These are phyloP conservation scores for Furcasterigmium sp. DNA, from an alignment of 2,329 filamentous ascomycete species.

Conservation along the genomic window DNA sequence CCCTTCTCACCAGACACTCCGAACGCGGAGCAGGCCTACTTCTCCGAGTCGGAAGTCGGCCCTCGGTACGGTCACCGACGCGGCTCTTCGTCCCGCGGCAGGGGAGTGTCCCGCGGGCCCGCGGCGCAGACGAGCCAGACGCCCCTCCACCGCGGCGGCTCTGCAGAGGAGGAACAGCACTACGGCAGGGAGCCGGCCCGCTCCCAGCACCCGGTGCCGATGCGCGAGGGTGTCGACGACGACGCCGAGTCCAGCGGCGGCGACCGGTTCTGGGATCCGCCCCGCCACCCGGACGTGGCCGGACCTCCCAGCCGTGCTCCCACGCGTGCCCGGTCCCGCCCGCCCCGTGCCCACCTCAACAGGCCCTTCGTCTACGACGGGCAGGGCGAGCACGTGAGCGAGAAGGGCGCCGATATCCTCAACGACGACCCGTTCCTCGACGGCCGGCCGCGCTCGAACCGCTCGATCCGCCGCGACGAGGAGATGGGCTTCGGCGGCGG, in stretches of 20 bases:
- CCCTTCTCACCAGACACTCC: not conserved
- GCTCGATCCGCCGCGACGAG: constrained; percentile 8
- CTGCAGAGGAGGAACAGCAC: constrained; percentile 1
- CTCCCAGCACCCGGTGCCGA: constrained; percentile 5
- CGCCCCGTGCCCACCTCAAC: constrained; percentile 11
- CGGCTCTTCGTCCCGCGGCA: not conserved
- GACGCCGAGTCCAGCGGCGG: constrained; percentile 9
- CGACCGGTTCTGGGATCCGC: constrained; percentile 9
- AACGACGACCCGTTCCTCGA: constrained; percentile 9
- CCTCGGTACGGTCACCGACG: not conserved
- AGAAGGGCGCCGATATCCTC: constrained; percentile 6
- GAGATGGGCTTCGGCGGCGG: constrained; percentile 5
- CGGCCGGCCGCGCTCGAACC: constrained; percentile 7
- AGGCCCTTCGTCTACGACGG: constrained; percentile 7
- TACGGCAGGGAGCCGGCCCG: constrained; percentile 3
- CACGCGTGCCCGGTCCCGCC: constrained; percentile 5
- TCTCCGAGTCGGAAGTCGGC: not conserved
- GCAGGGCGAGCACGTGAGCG: constrained; percentile 7
- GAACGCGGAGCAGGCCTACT: not conserved
- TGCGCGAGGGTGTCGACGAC: constrained; percentile 7
- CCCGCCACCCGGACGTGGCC: constrained; percentile 7
- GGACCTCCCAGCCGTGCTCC: constrained; percentile 9
- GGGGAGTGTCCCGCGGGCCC: not conserved
- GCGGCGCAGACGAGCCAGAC: too few relatives aligned
- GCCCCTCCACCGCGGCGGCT: not conserved